Percentiles rank a stretch among this genome's conserved stretches.
These are phyloP conservation scores for Xylariaceae sp. DNA, from an alignment of 2,329 filamentous ascomycete genomes.

Conservation along the genomic window DNA sequence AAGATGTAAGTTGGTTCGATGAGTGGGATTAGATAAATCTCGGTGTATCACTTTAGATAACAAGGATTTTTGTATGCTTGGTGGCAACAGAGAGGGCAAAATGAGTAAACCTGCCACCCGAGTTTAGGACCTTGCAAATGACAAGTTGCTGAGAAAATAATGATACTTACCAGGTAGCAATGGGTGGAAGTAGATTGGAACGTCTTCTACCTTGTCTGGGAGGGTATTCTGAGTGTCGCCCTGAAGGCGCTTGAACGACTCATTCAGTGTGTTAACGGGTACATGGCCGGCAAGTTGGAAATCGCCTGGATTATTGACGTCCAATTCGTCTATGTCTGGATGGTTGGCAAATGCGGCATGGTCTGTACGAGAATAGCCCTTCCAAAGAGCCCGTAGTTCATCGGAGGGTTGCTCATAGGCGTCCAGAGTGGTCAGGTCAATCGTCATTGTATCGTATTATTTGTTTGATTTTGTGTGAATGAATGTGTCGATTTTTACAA, in stretches of 20 bases:
- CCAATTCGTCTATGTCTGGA: conserved; percentile 54
- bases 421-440: conserved; percentile 55
- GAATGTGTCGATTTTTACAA: neutral
- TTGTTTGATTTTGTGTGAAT: neutral
- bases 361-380: conserved; percentile 63
- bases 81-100: conserved; percentile 69
- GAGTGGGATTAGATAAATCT: conserved; percentile 66
- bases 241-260: conserved; percentile 42
- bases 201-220: conserved; percentile 35
- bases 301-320: conserved; percentile 34
- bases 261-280: conserved; percentile 39
- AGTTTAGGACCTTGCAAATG: neutral
- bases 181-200: conserved; percentile 58
- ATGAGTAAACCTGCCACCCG: conserved; percentile 65
- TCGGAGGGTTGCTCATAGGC: conserved; percentile 75
- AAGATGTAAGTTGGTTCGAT: conserved; percentile 86
- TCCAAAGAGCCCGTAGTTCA: conserved; percentile 67
- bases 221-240: conserved; percentile 32
- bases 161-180: conserved; percentile 60
- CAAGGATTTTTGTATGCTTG: conserved; percentile 62
- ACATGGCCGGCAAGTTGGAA: conserved; percentile 47
- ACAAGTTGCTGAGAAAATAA: neutral
- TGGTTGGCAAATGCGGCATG: conserved; percentile 48
- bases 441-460: conserved; percentile 36
- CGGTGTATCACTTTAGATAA: conserved; percentile 71